Conservation (phyloP, 805 yeast genomes). For the Kodamaea nitidulidarum region DNA sequence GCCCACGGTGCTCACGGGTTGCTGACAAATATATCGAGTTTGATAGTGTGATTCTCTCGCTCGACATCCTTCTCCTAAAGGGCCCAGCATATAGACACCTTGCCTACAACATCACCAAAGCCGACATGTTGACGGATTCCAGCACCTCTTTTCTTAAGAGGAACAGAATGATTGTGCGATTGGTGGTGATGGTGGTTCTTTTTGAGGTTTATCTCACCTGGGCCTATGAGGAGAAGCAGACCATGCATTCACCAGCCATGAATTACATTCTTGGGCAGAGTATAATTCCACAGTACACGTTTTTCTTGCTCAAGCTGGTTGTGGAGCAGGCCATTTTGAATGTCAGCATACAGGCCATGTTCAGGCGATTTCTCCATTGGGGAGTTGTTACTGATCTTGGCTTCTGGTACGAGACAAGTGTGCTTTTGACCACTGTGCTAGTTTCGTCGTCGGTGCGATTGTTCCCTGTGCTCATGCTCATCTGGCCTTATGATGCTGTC, state of each 20-base stretch:
- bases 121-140: constrained; percentile 13
- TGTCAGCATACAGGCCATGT: constrained; percentile 27
- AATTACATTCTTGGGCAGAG: constrained; percentile 26
- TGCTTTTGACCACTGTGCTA: constrained; percentile 63
- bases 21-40: constrained; percentile 91
- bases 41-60: constrained; percentile 77
- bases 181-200: constrained; percentile 59
- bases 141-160: constrained; percentile 8
- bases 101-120: constrained; percentile 62
- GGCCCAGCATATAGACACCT: constrained; percentile 87
- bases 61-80: constrained; percentile 77
- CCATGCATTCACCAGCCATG: constrained; percentile 24
- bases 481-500: constrained; percentile 91
- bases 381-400: constrained; percentile 17
- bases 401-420: constrained; percentile 29
- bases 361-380: constrained; percentile 17
- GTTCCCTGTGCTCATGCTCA: constrained; percentile 87
- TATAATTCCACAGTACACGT: constrained; percentile 50
- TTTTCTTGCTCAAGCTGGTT: constrained; percentile 51
- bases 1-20: constrained; percentile 63
- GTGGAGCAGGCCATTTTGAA: constrained; percentile 44
- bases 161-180: constrained; percentile 32
- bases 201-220: constrained; percentile 89
- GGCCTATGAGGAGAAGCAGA: constrained; percentile 79
- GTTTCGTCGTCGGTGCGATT: constrained; percentile 77